Base-by-base conservation (phyloP, 2,329 filamentous ascomycete genomes). In the Cladophialophora chaetospira region DNA sequence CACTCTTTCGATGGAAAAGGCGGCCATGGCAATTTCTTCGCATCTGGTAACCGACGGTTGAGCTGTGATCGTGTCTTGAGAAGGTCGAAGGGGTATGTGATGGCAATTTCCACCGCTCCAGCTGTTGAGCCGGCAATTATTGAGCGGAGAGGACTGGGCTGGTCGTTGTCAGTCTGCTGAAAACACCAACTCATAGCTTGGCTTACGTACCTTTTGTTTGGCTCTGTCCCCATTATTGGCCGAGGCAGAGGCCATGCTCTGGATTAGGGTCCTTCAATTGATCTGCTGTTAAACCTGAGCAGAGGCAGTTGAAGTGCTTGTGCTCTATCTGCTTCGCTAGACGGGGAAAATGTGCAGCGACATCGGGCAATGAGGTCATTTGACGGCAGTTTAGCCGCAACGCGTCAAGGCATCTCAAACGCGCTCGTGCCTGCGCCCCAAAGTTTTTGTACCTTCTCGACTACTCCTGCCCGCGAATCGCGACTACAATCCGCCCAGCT, bases 11-110 rank as follows among this genome's bases (percentile, higher is more conserved):
- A 66, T 5, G 94, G 94, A 69, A 97, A 97, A 9, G 90, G 89
- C 40, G 94, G 94, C 89, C 91, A 97, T 51, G 93, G 91, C 26
- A 97, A 82, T 78, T 96, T 97, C 79, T 95, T 80, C 44, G 87
- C 88, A 53, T 88, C 86, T 46, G 88, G 80, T 68, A 97, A 80
- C 66, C 87, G 85, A 65, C 88, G 85, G 74, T 99, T 99, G 69
- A 99, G 86, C 75, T 97, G 94, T 54, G 89, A 89, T 66, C 94
- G 82, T 52, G 94, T 97, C 79, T 97, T 97, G 68, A 93, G 93
- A 77, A 97, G 96, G 75, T 97, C 92, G 68, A 91, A 91, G 55
- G 92, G 92, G 74, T 96, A 97, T 63, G 92, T 96, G 67, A 96
- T 95, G 61, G 91, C 84, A 72, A 97, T 97, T 77, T 99, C 93